A percentile compares a stretch with the other conserved stretches of the same genome.
Conservation (phyloP, 2,329 filamentous ascomycete genomes). For the Hypoxylon sp. region DNA sequence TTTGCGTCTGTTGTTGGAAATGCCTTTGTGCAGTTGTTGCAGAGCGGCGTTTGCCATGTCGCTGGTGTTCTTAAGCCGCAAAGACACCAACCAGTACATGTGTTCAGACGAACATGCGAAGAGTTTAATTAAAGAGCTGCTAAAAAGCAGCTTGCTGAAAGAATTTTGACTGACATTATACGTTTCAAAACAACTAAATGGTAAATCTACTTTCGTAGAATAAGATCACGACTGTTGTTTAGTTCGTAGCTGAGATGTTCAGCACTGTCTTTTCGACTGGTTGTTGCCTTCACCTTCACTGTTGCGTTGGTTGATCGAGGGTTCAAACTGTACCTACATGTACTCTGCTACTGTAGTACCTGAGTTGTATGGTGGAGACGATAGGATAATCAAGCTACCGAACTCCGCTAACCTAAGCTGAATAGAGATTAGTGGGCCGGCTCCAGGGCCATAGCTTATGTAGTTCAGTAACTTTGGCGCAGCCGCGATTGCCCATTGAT, state of each 20-base stretch:
- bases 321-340: background rate
- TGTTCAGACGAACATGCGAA: background rate
- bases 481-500: slow-evolving; percentile 41
- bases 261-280: no score
- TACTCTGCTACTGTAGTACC: background rate
- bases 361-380: background rate
- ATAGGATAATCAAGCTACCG: slow-evolving; percentile 40
- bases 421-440: slow-evolving; percentile 29
- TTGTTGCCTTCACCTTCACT: no score
- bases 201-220: no score
- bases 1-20: background rate
- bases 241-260: no score
- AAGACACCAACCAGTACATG: no score
- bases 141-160: background rate
- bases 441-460: slow-evolving; percentile 14
- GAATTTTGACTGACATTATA: no score
- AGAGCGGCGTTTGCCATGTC: slow-evolving; percentile 1
- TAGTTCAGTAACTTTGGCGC: slow-evolving; percentile 22
- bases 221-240: no score
- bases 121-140: background rate
- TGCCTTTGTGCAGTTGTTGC: background rate
- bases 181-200: no score
- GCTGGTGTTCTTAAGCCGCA: background rate
- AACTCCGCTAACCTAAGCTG: slow-evolving; percentile 17
- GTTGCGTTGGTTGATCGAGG: background rate